Conservation (phyloP, 208 protist genomes). For the Leishmania major region DNA sequence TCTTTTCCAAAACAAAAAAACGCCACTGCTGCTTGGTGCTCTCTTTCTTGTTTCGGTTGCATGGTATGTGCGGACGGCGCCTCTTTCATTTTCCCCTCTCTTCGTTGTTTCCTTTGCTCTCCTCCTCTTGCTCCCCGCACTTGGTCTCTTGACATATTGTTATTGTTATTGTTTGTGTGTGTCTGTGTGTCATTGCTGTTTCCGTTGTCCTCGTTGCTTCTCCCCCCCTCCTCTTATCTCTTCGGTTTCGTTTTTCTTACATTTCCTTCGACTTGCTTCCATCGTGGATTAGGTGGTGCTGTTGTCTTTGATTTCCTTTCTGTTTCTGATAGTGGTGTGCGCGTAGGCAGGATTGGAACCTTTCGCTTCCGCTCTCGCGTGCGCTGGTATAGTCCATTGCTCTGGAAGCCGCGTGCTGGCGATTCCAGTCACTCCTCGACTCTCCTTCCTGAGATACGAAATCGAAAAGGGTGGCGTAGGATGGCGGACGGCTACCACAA, state of each 20-base stretch:
- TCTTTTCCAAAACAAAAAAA: neutral
- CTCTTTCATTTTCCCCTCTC: neutral
- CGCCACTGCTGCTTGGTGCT: neutral
- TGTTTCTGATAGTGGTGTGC: neutral
- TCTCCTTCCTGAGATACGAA: neutral
- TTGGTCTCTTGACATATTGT: neutral
- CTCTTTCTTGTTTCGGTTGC: neutral
- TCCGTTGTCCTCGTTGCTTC: neutral
- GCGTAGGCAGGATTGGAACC: neutral
- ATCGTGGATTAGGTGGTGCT: neutral
- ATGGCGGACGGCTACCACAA: constrained; percentile 24
- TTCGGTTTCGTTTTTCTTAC: constrained; percentile 1
- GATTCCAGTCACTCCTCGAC: neutral
- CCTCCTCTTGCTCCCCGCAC: neutral
- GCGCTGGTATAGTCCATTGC: neutral
- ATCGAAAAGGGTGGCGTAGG: neutral
- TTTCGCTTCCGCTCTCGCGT: neutral
- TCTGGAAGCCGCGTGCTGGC: neutral
- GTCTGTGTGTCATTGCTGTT: constrained; percentile 10
- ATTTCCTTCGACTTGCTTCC: neutral
- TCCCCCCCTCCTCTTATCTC: neutral
- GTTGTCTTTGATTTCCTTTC: neutral
- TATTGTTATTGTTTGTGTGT: neutral
- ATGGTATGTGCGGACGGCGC: neutral
- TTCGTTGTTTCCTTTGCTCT: neutral